These are phyloP conservation scores for Haplosporangium gracile DNA, from an alignment of 192 early-diverging fungal species.

Conservation along the genomic window DNA sequence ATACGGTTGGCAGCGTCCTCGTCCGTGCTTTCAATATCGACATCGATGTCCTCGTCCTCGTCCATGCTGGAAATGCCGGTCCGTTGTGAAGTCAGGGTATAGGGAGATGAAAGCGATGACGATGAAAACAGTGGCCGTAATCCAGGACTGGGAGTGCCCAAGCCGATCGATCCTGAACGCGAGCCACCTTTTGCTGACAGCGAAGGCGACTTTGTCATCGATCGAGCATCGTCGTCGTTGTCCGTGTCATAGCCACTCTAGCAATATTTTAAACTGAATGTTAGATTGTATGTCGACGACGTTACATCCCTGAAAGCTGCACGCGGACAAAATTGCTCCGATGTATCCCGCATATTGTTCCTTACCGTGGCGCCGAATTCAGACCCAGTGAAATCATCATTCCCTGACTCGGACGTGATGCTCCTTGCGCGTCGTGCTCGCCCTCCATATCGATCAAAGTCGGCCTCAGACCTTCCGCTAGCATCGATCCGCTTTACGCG, in stretches of 20 bases:
- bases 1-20: constrained; percentile 21
- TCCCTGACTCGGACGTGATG: constrained; percentile 48
- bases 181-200: constrained; percentile 34
- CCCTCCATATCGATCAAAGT: constrained; percentile 31
- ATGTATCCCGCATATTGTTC: background rate
- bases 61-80: constrained; percentile 32
- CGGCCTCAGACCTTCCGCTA: constrained; percentile 22
- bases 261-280: background rate
- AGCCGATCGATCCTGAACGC: constrained; percentile 29
- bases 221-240: constrained; percentile 47
- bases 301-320: background rate
- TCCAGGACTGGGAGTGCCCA: constrained; percentile 46
- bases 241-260: constrained; percentile 57
- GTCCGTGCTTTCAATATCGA: constrained; percentile 52
- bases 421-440: constrained; percentile 40
- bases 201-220: constrained; percentile 45
- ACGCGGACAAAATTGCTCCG: background rate
- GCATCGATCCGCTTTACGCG: constrained; percentile 46
- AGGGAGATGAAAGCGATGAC: constrained; percentile 17
- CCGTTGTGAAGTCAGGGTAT: constrained; percentile 13
- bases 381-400: constrained; percentile 53
- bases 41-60: constrained; percentile 46
- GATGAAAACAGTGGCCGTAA: constrained; percentile 27
- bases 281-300: background rate
- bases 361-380: constrained; percentile 55